phyloP scores from a whole-genome alignment of 805 yeast genomes.

The Lachancea lanzarotensis region DNA sequence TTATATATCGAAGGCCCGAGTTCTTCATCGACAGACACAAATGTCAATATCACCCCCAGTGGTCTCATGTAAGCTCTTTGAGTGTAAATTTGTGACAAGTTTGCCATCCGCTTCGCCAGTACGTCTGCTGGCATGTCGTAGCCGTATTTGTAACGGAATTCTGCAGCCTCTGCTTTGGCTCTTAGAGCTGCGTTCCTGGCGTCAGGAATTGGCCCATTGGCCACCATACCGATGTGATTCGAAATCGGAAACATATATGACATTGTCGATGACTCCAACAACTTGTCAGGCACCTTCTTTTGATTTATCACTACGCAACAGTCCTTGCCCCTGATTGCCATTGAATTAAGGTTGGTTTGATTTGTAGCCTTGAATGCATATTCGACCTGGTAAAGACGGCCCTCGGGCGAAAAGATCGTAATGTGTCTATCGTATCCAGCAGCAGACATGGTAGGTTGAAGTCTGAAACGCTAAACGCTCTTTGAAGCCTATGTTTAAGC shows the following conservation, averaged over 20 bases:
- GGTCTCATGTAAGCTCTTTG: conserved; percentile 99
- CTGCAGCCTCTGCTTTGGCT: conserved; percentile 94
- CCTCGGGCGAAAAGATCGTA: conserved; percentile 97
- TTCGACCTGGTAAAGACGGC: conserved; percentile 94
- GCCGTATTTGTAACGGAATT: conserved; percentile 88
- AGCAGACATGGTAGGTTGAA: conserved; percentile 21
- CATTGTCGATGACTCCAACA: conserved; percentile 81
- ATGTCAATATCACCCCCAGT: conserved; percentile 86
- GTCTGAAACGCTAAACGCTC: neutral
- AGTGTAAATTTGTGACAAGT: conserved; percentile 89
- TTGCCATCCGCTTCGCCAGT: conserved; percentile 91
- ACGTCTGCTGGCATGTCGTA: conserved; percentile 95
- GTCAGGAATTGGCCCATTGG: conserved; percentile 95
- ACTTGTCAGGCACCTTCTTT: conserved; percentile 93
- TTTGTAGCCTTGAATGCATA: conserved; percentile 97
- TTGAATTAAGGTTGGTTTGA: conserved; percentile 80
- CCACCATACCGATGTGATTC: conserved; percentile 75
- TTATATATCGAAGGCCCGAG: conserved; percentile 84
- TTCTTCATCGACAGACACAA: conserved; percentile 83
- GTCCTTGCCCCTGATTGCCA: conserved; percentile 83
- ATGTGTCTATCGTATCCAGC: conserved; percentile 99
- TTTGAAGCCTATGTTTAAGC: neutral
- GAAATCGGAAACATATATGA: conserved; percentile 81
- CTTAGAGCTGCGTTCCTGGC: conserved; percentile 85
- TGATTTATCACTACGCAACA: conserved; percentile 86